Percentiles rank a stretch among this genome's conserved stretches.
Evolutionary conservation across 257 asterid genomes (phyloP).

Genomic region (Oldenlandia corymbosa): DNA sequence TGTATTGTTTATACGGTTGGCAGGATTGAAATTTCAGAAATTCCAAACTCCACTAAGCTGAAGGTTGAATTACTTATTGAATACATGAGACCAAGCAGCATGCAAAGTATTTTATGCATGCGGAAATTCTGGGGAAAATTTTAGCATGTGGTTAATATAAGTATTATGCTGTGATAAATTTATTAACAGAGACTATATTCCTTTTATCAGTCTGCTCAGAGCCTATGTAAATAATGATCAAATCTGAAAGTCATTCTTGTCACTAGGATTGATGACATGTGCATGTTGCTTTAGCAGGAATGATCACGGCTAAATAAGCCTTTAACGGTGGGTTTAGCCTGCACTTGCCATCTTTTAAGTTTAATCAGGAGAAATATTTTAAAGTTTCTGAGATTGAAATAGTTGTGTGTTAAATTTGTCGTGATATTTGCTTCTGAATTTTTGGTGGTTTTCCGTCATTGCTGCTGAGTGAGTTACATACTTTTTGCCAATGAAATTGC

Average conservation of each 20-base stretch:
- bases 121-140: no score
- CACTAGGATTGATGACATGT: neutral
- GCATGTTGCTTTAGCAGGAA: neutral
- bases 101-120: no score
- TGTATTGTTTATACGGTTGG: neutral
- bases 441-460: neutral
- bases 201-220: neutral
- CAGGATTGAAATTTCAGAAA: neutral
- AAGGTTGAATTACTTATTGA: no score
- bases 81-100: no score
- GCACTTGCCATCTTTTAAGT: neutral
- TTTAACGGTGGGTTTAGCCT: neutral
- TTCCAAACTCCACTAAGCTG: neutral
- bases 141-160: no score
- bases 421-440: neutral
- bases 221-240: neutral
- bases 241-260: neutral
- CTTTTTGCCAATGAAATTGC: slow-evolving; percentile 22
- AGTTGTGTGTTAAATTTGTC: neutral
- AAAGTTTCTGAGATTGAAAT: neutral
- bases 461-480: neutral
- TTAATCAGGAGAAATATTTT: neutral
- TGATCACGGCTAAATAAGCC: neutral
- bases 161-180: no score
- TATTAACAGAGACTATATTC: no score